phyloP scores from a whole-genome alignment of 2,329 filamentous ascomycete genomes.

The Metarhizium guizhouense region DNA sequence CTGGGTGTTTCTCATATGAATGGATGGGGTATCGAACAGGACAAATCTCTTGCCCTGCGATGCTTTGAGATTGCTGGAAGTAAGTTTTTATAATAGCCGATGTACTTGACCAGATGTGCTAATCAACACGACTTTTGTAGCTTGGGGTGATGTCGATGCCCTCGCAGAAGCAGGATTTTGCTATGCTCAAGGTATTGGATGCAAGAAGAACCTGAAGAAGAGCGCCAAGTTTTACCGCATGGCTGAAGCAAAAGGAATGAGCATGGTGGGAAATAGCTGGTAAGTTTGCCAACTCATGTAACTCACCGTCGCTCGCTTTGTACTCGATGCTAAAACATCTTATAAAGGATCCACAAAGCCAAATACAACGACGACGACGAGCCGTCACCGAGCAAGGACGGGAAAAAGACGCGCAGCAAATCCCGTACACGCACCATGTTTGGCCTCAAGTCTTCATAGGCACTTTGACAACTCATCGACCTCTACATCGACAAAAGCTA shows the following conservation, averaged over 20 bases:
- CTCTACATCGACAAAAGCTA: not conserved
- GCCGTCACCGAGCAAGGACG: slow-evolving; percentile 33
- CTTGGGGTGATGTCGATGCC: slow-evolving; percentile 92
- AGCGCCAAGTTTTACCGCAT: slow-evolving; percentile 83
- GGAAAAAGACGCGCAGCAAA: slow-evolving; percentile 65
- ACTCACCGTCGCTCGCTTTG: not conserved
- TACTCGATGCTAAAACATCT: not conserved
- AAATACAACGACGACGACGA: slow-evolving; percentile 70
- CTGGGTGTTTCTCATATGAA: slow-evolving; percentile 96
- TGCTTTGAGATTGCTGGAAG: slow-evolving; percentile 95
- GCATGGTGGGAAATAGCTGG: slow-evolving; percentile 98
- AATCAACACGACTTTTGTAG: slow-evolving; percentile 24
- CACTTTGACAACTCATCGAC: not conserved
- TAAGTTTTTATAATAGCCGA: slow-evolving; percentile 27
- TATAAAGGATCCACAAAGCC: slow-evolving; percentile 80
- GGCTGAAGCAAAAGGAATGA: slow-evolving; percentile 89
- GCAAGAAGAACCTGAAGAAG: slow-evolving; percentile 93
- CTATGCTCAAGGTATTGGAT: slow-evolving; percentile 87
- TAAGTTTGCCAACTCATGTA: slow-evolving; percentile 36
- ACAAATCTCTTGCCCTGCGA: slow-evolving; percentile 75
- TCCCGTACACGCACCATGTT: slow-evolving; percentile 69
- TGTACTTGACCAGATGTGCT: not conserved
- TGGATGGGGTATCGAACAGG: slow-evolving; percentile 93
- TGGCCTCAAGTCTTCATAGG: slow-evolving; percentile 31
- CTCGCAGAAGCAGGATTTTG: slow-evolving; percentile 92